These are phyloP conservation scores for Triadica sebifera DNA, from an alignment of 345 rosid genomes.

Conservation along the genomic window DNA sequence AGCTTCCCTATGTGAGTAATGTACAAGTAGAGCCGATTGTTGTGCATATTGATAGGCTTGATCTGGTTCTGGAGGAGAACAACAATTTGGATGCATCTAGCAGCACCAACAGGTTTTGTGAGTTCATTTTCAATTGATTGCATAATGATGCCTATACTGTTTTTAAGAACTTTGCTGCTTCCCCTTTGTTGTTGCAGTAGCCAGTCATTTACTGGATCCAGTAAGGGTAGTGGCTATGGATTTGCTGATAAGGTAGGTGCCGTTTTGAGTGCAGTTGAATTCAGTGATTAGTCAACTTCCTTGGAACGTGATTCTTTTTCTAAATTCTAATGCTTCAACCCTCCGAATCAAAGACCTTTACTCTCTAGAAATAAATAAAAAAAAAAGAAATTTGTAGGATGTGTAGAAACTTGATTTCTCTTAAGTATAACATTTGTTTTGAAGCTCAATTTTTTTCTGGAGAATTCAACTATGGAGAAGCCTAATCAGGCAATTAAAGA, in stretches of 20 bases:
- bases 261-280: constrained; percentile 12
- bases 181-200: constrained; percentile 41
- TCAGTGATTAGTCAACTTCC: neutral
- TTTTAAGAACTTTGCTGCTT: neutral
- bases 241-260: constrained; percentile 92
- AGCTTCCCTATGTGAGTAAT: constrained; percentile 91
- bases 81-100: constrained; percentile 55
- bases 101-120: constrained; percentile 57
- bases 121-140: constrained; percentile 2
- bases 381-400: neutral
- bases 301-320: neutral
- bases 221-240: constrained; percentile 85
- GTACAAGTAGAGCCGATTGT: constrained; percentile 88
- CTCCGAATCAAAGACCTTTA: neutral
- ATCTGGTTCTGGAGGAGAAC: constrained; percentile 96
- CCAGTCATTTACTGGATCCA: constrained; percentile 57
- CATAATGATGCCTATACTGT: constrained; percentile 3
- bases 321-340: neutral
- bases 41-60: constrained; percentile 89
- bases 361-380: neutral
- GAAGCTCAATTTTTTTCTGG: neutral
- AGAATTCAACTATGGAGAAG: no score
- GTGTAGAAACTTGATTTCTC: neutral
- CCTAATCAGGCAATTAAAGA: neutral
- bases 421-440: neutral